Evolutionary conservation across 352 stramenopile species (phyloP).

Genomic region (Pseudoperonospora humuli): DNA sequence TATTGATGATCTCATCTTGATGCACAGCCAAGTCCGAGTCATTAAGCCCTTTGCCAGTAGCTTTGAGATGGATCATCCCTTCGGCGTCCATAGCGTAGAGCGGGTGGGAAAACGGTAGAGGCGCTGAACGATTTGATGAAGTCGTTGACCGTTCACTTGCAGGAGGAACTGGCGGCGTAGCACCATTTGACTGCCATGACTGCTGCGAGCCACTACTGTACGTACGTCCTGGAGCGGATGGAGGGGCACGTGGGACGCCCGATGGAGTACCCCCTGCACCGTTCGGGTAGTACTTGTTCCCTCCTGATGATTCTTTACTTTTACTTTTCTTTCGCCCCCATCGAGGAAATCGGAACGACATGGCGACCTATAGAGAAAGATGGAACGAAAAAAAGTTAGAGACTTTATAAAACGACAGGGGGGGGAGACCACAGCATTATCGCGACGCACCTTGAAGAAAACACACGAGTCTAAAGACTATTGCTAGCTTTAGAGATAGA

Average conservation of each 20-base stretch:
- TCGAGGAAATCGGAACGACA: slow-evolving; percentile 67
- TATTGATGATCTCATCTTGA: slow-evolving; percentile 85
- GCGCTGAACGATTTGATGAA: slow-evolving; percentile 17
- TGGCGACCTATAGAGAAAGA: slow-evolving; percentile 8
- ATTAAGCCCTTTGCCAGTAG: slow-evolving; percentile 71
- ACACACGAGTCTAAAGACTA: no score
- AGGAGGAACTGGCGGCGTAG: slow-evolving; percentile 15
- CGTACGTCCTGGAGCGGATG: slow-evolving; percentile 34
- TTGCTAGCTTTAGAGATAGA: no score
- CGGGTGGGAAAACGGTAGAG: slow-evolving; percentile 65
- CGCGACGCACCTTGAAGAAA: no score
- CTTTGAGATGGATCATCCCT: slow-evolving; percentile 82
- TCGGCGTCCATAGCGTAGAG: slow-evolving; percentile 80
- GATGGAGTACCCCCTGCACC: slow-evolving; percentile 1
- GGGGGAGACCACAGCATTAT: no score
- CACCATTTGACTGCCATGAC: slow-evolving; percentile 18
- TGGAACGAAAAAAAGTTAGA: neutral
- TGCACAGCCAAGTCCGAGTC: slow-evolving; percentile 82
- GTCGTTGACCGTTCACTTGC: slow-evolving; percentile 4
- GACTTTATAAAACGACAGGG: no score
- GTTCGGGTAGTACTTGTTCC: slow-evolving; percentile 39
- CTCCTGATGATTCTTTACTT: slow-evolving; percentile 23
- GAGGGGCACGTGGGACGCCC: slow-evolving; percentile 24
- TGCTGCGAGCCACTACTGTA: slow-evolving; percentile 39
- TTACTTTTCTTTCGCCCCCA: slow-evolving; percentile 74